Base-by-base conservation (phyloP, 208 protist species). In the Crithidia expoeki region DNA sequence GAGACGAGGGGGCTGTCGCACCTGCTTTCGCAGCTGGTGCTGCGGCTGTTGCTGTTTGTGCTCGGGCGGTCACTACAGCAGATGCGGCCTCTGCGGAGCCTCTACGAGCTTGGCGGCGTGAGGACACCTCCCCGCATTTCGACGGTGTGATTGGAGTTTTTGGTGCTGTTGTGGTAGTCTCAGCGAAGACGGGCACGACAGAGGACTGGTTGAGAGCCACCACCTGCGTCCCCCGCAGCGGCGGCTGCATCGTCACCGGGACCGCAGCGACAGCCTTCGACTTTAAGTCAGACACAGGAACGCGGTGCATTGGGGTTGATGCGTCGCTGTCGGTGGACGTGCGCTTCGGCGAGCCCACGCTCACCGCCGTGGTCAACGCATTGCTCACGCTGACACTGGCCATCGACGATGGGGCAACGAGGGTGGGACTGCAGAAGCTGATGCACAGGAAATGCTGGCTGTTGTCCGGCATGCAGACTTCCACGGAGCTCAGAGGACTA, bases 381-480 rank as follows among this genome's bases (percentile, higher is more conserved):
- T 32, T 58, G 32, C 19, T 42, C 16, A 58, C 12, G 53, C 53
- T 42, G 32, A 25, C 23, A 3, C 33, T 47, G 17, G 34, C 11
- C 3, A 23, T 16, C 21, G 56, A 16, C 2, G 58, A 36, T 0
- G 46, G 12, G 27, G 4, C 55, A 1, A n/a, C 42, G 2, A 51
- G 2, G 27, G 6, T 30, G 3, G 51, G 36, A 16, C 19, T 67
- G 51, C n/a, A 32, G 25, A 49, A 10, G 21, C 60, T 74, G 2
- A 27, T 52, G 27, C 9, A 38, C 25, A 50, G 14, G 2, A 2
- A 23, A 23, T 17, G 33, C 16, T 28, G 23, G 3, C 36, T 34
- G 23, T 12, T 34, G 32, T 57, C 61, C 33, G 61, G 27, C 32
- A 32, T 28, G 33, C 53, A 32, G 32, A 68, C 61, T 53, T 75